These are phyloP conservation scores for Bretschneidera sinensis DNA, from an alignment of 345 rosid species.

Conservation along the genomic window DNA sequence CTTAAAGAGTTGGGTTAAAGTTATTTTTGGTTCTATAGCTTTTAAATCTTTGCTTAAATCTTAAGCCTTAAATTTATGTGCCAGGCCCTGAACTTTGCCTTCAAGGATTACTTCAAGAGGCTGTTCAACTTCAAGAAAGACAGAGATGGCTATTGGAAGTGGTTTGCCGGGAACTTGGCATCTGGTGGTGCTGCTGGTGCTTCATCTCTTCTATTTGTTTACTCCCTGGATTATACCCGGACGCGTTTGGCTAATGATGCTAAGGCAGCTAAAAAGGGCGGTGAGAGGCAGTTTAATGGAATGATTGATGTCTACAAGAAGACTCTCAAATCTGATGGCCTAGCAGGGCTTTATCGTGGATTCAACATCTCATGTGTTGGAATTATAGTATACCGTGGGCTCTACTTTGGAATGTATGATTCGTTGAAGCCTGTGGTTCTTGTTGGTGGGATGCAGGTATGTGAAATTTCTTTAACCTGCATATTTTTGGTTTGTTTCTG, in stretches of 20 bases:
- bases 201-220: conserved; percentile 49
- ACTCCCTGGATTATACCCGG: conserved; percentile 50
- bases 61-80: not conserved
- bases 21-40: not conserved
- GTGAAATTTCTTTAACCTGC: too few relatives aligned
- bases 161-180: conserved; percentile 65
- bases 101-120: conserved; percentile 50
- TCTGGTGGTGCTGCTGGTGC: conserved; percentile 69
- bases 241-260: conserved; percentile 57
- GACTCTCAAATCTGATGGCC: conserved; percentile 48
- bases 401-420: conserved; percentile 66
- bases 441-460: conserved; percentile 43
- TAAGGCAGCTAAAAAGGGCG: conserved; percentile 44
- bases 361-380: conserved; percentile 50
- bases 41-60: not conserved
- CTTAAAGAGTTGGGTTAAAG: not conserved
- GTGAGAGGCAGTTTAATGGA: conserved; percentile 58
- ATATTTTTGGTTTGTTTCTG: too few relatives aligned
- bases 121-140: conserved; percentile 54
- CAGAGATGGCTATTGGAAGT: conserved; percentile 50
- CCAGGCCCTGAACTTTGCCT: conserved; percentile 57
- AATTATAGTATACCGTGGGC: conserved; percentile 51
- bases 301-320: conserved; percentile 54
- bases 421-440: conserved; percentile 59
- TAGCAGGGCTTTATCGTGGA: conserved; percentile 60